A percentile compares a stretch with the other conserved stretches of the same genome.
Conservation (phyloP, 352 stramenopile genomes). For the Phytophthora melonis region DNA sequence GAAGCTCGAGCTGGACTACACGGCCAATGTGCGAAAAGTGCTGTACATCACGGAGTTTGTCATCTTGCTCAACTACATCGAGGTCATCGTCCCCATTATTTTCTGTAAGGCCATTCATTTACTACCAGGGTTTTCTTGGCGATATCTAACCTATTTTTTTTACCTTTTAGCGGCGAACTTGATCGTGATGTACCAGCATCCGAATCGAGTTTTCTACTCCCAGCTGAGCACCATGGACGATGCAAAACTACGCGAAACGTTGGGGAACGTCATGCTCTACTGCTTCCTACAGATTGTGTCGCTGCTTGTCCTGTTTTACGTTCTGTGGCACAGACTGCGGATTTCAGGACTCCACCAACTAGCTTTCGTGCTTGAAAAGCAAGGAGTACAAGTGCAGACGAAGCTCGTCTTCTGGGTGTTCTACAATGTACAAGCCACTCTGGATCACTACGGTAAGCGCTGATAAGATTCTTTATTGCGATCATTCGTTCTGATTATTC, state of each 20-base stretch:
- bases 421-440: constrained; percentile 30
- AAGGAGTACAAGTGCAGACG: constrained; percentile 41
- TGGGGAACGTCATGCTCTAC: constrained; percentile 46
- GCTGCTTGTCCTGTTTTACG: constrained; percentile 34
- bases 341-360: constrained; percentile 43
- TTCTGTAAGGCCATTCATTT: constrained; percentile 40
- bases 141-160: too few species aligned
- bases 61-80: constrained; percentile 53
- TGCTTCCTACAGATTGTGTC: constrained; percentile 49
- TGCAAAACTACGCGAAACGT: constrained; percentile 14
- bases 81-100: constrained; percentile 52
- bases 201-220: constrained; percentile 43
- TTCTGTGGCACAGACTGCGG: constrained; percentile 31
- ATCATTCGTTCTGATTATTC: background rate
- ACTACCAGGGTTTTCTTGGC: too few species aligned
- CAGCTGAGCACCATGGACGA: constrained; percentile 36
- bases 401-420: constrained; percentile 56
- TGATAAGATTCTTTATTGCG: too few species aligned
- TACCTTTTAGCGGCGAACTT: constrained; percentile 30
- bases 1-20: constrained; percentile 32
- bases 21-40: constrained; percentile 26
- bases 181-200: constrained; percentile 37
- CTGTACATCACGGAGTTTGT: constrained; percentile 59
- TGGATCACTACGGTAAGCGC: constrained; percentile 44
- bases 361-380: constrained; percentile 49